These are phyloP conservation scores for Fusarium temperatum DNA, from an alignment of 2,329 filamentous ascomycete species.

Conservation along the genomic window DNA sequence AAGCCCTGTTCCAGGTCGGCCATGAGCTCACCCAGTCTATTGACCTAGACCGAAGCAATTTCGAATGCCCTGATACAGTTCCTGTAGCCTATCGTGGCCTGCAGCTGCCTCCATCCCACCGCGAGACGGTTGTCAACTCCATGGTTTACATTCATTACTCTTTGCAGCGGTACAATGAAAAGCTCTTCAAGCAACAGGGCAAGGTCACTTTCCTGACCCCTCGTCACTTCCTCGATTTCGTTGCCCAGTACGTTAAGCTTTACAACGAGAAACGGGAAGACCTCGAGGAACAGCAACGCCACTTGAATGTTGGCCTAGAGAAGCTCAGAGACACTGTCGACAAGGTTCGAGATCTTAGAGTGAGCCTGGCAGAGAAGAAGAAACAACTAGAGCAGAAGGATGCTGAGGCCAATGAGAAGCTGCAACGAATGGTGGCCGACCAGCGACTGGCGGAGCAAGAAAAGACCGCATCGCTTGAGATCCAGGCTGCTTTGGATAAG, in stretches of 20 bases:
- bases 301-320: conserved; percentile 97
- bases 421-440: conserved; percentile 96
- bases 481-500: conserved; percentile 85
- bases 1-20: conserved; percentile 97
- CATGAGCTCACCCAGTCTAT: conserved; percentile 96
- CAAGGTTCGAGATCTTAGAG: conserved; percentile 92
- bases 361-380: conserved; percentile 94
- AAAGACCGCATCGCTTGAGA: conserved; percentile 86
- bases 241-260: conserved; percentile 95
- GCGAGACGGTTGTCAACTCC: conserved; percentile 92
- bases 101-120: conserved; percentile 83
- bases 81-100: conserved; percentile 92
- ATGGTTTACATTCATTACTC: conserved; percentile 99
- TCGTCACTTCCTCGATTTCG: conserved; percentile 96
- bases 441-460: conserved; percentile 93
- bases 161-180: conserved; percentile 86
- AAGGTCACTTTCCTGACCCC: conserved; percentile 93
- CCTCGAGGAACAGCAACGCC: conserved; percentile 96
- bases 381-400: conserved; percentile 92
- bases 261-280: conserved; percentile 99
- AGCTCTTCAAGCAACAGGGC: conserved; percentile 89
- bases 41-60: conserved; percentile 89
- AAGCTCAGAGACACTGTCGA: conserved; percentile 97
- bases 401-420: conserved; percentile 93
- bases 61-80: conserved; percentile 86